Base-by-base conservation (phyloP, 768 basidiomycete genomes). In the Naematelia encephala region DNA sequence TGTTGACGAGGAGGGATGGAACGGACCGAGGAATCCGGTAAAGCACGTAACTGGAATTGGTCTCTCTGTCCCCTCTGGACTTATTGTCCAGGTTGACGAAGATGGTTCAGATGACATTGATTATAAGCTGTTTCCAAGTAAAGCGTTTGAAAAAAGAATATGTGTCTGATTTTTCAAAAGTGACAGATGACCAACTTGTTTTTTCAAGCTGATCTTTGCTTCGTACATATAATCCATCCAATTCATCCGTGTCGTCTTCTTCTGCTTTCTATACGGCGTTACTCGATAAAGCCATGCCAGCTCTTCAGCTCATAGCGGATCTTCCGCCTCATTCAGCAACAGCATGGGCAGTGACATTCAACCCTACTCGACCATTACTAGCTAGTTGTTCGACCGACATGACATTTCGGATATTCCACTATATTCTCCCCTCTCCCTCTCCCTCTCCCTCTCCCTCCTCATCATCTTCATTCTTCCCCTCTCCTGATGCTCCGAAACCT, bases 331-430 rank as follows among this genome's bases (percentile, higher is more conserved):
- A 96, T 75, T 82, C 85, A 27, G 90, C 91, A 63, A 84, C 89
- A 54, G 89, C 86, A 5, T 98, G 93, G 93, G 81, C 86, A 54
- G 81, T 89, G 26, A 84, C 89, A 4, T 98, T 91, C 90, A 94
- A 94, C 74, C 89, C 91, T 0, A 78, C 80, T 2, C 84, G 87
- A 56, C 84, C 89, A 0, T 70, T 93, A 19, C 80, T 99, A 13
- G 91, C 94, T 0, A 92, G 92, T 4, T 99, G 93, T 74, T 97
- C 94, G 3, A 85, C 89, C 4, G 96, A 99, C 79, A 96, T 91
- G 78, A 85, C 90, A 1, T 87, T 98, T 56, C 83, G 91, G 43
- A 78, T 98, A 48, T 97, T 90, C 74, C 80, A 80, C 23, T 97
- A 93, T 79, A 59, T 65, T 14, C 43, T 43, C 30, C 25, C 10